Evolutionary conservation across 495 filamentous ascomycete genomes (phyloP).

Genomic region (Podospora comata): DNA sequence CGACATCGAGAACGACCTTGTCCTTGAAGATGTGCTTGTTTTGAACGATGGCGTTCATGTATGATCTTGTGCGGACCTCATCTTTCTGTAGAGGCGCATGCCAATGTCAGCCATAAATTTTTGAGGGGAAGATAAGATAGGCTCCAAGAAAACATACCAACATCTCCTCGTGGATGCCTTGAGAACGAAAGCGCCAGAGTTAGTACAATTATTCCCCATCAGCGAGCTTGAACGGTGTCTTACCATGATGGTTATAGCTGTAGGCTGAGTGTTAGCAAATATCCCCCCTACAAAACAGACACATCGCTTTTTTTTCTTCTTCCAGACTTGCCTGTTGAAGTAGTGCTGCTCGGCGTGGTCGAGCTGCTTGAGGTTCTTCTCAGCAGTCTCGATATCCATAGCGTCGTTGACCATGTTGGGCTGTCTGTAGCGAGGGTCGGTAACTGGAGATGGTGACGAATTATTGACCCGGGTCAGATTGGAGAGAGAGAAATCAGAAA

Average conservation of each 20-base stretch:
- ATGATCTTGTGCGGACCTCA: constrained; percentile 91
- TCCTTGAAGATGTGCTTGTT: constrained; percentile 89
- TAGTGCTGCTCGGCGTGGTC: constrained; percentile 92
- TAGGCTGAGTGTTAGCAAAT: constrained; percentile 19
- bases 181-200: constrained; percentile 19
- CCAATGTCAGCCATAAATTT: constrained; percentile 19
- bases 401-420: constrained; percentile 36
- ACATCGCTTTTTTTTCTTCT: background rate
- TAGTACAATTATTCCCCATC: constrained; percentile 33
- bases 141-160: constrained; percentile 61
- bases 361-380: constrained; percentile 58
- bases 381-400: constrained; percentile 49
- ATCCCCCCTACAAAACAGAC: constrained; percentile 1
- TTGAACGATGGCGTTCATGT: constrained; percentile 93
- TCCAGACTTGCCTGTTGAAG: constrained; percentile 77
- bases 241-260: constrained; percentile 96
- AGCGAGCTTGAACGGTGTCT: constrained; percentile 29
- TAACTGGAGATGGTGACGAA: background rate
- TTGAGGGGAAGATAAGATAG: constrained; percentile 9
- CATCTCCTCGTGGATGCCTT: constrained; percentile 98
- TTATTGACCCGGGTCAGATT: background rate
- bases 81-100: constrained; percentile 66
- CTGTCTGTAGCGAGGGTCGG: background rate
- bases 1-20: constrained; percentile 89
- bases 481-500: background rate